These are phyloP conservation scores for Pythium rhizo-oryzae DNA, from an alignment of 352 stramenopile genomes.

Conservation along the genomic window DNA sequence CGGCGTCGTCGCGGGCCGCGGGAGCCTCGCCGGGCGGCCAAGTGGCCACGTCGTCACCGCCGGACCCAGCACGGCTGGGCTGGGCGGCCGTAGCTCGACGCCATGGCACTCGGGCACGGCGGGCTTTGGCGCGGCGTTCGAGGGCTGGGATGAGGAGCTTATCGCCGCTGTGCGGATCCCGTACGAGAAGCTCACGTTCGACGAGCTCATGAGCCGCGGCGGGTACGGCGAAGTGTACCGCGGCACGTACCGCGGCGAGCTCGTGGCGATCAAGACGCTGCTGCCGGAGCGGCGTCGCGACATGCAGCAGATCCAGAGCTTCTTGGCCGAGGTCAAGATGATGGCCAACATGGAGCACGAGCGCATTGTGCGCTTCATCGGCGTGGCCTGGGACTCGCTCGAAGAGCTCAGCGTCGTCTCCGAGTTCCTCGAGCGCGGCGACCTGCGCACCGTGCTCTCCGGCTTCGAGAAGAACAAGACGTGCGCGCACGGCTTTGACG, in stretches of 20 bases:
- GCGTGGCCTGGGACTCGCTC: slow-evolving; percentile 53
- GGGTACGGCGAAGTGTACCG: slow-evolving; percentile 56
- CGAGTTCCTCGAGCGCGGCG: slow-evolving; percentile 34
- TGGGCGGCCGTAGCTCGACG: neutral
- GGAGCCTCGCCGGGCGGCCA: neutral
- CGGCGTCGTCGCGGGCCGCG: neutral
- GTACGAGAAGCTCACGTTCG: slow-evolving; percentile 43
- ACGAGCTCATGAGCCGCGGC: slow-evolving; percentile 46
- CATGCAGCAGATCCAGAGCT: slow-evolving; percentile 52
- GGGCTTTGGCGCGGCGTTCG: slow-evolving; percentile 7
- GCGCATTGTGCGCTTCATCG: slow-evolving; percentile 63
- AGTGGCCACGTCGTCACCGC: neutral
- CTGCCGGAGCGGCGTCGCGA: slow-evolving; percentile 50
- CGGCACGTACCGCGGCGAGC: slow-evolving; percentile 44
- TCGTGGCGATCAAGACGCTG: slow-evolving; percentile 61
- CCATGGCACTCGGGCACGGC: slow-evolving; percentile 8
- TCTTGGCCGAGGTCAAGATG: slow-evolving; percentile 58
- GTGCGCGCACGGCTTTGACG: slow-evolving; percentile 31
- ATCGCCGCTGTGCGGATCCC: slow-evolving; percentile 41
- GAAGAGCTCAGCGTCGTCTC: slow-evolving; percentile 28
- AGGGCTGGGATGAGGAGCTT: slow-evolving; percentile 19
- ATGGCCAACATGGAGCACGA: slow-evolving; percentile 63
- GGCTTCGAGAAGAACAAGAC: slow-evolving; percentile 30
- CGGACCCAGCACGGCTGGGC: too few relatives aligned
- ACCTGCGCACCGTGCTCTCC: slow-evolving; percentile 36